phyloP scores from a whole-genome alignment of 176 grass and related monocot species.

The Tuctoria greenei region DNA sequence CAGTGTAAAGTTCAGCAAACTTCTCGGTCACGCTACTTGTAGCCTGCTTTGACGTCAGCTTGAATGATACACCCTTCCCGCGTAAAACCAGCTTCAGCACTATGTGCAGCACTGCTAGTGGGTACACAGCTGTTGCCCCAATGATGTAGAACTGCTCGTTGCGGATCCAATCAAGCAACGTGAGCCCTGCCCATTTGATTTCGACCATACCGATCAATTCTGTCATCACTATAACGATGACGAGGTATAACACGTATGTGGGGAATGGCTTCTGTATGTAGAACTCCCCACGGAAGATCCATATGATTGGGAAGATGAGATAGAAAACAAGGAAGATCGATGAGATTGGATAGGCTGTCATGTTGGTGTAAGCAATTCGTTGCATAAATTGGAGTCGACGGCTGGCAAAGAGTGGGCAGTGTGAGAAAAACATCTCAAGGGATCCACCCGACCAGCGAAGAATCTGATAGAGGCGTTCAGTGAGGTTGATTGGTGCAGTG shows the following conservation, averaged over 20 bases:
- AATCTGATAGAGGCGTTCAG: constrained; percentile 54
- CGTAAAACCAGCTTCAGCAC: constrained; percentile 43
- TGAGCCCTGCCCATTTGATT: constrained; percentile 50
- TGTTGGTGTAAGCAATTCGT: constrained; percentile 48
- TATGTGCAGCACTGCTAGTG: constrained; percentile 42
- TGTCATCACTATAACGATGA: constrained; percentile 36
- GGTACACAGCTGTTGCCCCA: constrained; percentile 55
- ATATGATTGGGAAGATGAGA: constrained; percentile 49
- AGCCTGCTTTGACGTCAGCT: constrained; percentile 44
- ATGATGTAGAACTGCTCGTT: constrained; percentile 63
- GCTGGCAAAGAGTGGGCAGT: constrained; percentile 42
- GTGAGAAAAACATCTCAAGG: constrained; percentile 57
- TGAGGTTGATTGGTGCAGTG: constrained; percentile 54
- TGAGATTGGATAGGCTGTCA: constrained; percentile 54
- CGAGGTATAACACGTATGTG: constrained; percentile 45
- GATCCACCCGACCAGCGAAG: constrained; percentile 53
- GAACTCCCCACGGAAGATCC: constrained; percentile 51
- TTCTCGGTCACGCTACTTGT: constrained; percentile 34
- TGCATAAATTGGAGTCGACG: constrained; percentile 44
- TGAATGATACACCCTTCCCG: constrained; percentile 55
- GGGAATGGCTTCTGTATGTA: constrained; percentile 60
- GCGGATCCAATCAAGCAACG: constrained; percentile 51
- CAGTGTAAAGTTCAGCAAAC: constrained; percentile 43
- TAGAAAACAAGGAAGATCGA: constrained; percentile 51
- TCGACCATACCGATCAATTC: constrained; percentile 47